Evolutionary conservation across 352 stramenopile genomes (phyloP).

Genomic region (Phytophthora pisi): DNA sequence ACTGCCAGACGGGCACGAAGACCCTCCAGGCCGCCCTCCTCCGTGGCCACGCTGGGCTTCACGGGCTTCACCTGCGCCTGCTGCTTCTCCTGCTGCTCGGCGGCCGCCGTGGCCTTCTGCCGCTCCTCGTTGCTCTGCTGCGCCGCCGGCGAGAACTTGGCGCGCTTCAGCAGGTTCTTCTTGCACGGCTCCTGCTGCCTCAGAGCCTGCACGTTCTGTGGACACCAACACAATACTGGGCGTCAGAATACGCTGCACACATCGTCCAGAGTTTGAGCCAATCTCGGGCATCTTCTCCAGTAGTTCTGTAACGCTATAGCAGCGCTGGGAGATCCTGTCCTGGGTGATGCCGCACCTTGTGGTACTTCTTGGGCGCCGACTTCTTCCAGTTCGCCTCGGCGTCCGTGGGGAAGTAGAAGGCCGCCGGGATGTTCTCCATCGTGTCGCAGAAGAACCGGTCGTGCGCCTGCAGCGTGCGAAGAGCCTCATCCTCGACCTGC

Average conservation of each 20-base stretch:
- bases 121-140: constrained; percentile 72
- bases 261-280: not conserved
- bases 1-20: constrained; percentile 69
- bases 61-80: constrained; percentile 39
- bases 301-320: not conserved
- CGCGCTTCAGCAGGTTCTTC: constrained; percentile 65
- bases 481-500: constrained; percentile 18
- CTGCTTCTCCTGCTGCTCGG: constrained; percentile 58
- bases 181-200: constrained; percentile 63
- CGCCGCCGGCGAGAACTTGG: constrained; percentile 69
- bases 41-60: constrained; percentile 45
- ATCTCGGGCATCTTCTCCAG: not conserved
- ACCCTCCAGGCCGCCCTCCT: constrained; percentile 53
- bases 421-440: constrained; percentile 77
- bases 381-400: constrained; percentile 78
- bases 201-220: constrained; percentile 58
- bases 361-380: constrained; percentile 77
- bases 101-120: constrained; percentile 51
- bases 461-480: constrained; percentile 36
- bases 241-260: constrained; percentile 7
- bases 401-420: constrained; percentile 83
- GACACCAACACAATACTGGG: not conserved
- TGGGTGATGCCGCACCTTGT: constrained; percentile 49
- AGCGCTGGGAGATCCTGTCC: not conserved
- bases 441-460: constrained; percentile 78